Percentiles rank a stretch among this genome's conserved stretches.
These are phyloP conservation scores for Botrytis medusae DNA, from an alignment of 2,329 filamentous ascomycete species.

Conservation along the genomic window DNA sequence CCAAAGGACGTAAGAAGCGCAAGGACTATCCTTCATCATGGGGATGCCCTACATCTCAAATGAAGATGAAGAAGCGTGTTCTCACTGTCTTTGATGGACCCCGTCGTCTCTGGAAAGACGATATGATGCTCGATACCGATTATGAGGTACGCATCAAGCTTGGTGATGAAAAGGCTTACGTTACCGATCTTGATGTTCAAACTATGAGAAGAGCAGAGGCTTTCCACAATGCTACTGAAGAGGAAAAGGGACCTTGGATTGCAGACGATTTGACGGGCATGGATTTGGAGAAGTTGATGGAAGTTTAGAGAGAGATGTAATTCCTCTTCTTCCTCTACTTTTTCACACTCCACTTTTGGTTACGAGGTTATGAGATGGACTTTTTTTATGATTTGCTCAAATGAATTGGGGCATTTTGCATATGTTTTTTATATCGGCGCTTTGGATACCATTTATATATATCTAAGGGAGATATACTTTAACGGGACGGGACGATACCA, in stretches of 20 bases:
- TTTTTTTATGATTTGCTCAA: conserved; percentile 16
- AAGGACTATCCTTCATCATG: conserved; percentile 92
- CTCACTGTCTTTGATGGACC: conserved; percentile 88
- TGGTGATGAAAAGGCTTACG: conserved; percentile 61
- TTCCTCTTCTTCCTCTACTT: conserved; percentile 18
- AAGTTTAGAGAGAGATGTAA: conserved; percentile 39
- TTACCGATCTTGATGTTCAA: conserved; percentile 91
- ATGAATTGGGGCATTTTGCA: conserved; percentile 1
- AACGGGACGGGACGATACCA: conserved; percentile 23
- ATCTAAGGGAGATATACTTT: conserved; percentile 20
- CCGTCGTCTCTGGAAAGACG: conserved; percentile 90
- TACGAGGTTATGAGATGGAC: conserved; percentile 12
- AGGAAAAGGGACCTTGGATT: conserved; percentile 85
- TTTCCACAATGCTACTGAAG: conserved; percentile 74
- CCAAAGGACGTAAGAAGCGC: conserved; percentile 78
- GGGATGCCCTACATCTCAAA: conserved; percentile 88
- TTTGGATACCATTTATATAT: conserved; percentile 19
- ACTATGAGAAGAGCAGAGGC: conserved; percentile 86
- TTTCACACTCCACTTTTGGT: not conserved
- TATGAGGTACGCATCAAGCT: conserved; percentile 89
- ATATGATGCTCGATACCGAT: conserved; percentile 97
- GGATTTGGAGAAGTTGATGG: conserved; percentile 60
- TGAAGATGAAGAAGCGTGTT: conserved; percentile 98
- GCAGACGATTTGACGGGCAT: conserved; percentile 67
- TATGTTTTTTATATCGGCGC: conserved; percentile 20